Conservation (phyloP, 2,329 filamentous ascomycete species). For the Pseudopyrenochaeta lycopersici region DNA sequence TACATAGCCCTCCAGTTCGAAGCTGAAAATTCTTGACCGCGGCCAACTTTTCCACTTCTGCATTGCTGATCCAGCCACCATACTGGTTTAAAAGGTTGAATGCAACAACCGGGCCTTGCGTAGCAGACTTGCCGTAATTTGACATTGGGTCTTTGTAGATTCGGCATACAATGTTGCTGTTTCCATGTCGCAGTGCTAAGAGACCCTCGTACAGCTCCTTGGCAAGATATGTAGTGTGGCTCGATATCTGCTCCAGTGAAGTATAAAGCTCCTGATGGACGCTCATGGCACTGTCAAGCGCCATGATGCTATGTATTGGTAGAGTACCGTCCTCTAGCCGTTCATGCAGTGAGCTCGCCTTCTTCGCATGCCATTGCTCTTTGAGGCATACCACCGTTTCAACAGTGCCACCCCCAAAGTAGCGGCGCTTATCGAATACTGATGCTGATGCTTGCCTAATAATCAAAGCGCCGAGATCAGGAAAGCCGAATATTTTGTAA, state of each 20-base stretch:
- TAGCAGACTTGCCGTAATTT: slow-evolving; percentile 54
- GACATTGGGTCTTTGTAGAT: slow-evolving; percentile 65
- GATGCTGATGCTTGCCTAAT: slow-evolving; percentile 75
- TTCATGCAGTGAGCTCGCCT: slow-evolving; percentile 76
- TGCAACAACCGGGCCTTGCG: slow-evolving; percentile 78
- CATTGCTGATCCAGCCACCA: slow-evolving; percentile 79
- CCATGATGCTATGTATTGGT: slow-evolving; percentile 89
- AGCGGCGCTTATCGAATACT: slow-evolving; percentile 73
- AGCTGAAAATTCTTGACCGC: slow-evolving; percentile 81
- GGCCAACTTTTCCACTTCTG: slow-evolving; percentile 88
- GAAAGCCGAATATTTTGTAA: slow-evolving; percentile 98
- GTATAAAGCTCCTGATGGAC: slow-evolving; percentile 75
- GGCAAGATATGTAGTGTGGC: slow-evolving; percentile 74
- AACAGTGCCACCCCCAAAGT: slow-evolving; percentile 95
- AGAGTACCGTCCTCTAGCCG: slow-evolving; percentile 90
- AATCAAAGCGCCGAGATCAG: slow-evolving; percentile 85
- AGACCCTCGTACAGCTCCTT: slow-evolving; percentile 68
- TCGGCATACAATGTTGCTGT: slow-evolving; percentile 70
- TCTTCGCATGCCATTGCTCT: slow-evolving; percentile 84
- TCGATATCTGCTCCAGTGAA: slow-evolving; percentile 73
- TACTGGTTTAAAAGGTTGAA: slow-evolving; percentile 79
- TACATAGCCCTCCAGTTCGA: slow-evolving; percentile 89
- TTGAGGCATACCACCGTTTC: slow-evolving; percentile 84
- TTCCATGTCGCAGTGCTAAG: slow-evolving; percentile 70
- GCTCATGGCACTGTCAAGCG: slow-evolving; percentile 77